Evolutionary conservation across 2,329 filamentous ascomycete species (phyloP).

Genomic region (Aspergillus candidus): DNA sequence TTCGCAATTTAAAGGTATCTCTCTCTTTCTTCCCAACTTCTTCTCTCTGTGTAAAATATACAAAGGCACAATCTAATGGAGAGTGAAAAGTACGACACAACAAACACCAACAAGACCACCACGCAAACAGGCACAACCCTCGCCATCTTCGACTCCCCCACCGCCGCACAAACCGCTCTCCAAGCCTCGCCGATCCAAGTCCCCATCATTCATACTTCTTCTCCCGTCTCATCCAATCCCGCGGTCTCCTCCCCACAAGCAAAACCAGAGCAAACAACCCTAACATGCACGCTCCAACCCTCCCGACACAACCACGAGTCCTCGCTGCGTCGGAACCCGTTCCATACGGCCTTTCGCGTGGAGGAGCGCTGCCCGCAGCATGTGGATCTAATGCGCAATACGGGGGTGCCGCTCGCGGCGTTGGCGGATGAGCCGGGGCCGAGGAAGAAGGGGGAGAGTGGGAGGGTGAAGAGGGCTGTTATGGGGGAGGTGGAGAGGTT

Average conservation of each 20-base stretch:
- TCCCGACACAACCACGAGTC: conserved; percentile 26
- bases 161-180: conserved; percentile 30
- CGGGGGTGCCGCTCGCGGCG: conserved; percentile 21
- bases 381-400: conserved; percentile 23
- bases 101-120: conserved; percentile 16
- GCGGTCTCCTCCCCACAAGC: not conserved
- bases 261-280: not conserved
- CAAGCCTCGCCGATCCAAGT: conserved; percentile 27
- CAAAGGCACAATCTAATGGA: not conserved
- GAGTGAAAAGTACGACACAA: conserved; percentile 26
- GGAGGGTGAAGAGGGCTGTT: conserved; percentile 15
- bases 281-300: conserved; percentile 23
- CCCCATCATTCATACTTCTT: conserved; percentile 8
- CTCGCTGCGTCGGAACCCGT: conserved; percentile 28
- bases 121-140: conserved; percentile 17
- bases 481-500: conserved; percentile 15
- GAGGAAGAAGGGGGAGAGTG: conserved; percentile 18
- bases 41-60: too few relatives aligned
- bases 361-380: conserved; percentile 18
- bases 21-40: not conserved
- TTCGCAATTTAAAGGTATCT: conserved; percentile 31
- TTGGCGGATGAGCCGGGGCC: conserved; percentile 29
- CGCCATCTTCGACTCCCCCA: conserved; percentile 33
- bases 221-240: not conserved
- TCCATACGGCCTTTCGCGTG: conserved; percentile 22